Conservation (phyloP, 2,329 filamentous ascomycete species). For the Tolypocladium amazonense region DNA sequence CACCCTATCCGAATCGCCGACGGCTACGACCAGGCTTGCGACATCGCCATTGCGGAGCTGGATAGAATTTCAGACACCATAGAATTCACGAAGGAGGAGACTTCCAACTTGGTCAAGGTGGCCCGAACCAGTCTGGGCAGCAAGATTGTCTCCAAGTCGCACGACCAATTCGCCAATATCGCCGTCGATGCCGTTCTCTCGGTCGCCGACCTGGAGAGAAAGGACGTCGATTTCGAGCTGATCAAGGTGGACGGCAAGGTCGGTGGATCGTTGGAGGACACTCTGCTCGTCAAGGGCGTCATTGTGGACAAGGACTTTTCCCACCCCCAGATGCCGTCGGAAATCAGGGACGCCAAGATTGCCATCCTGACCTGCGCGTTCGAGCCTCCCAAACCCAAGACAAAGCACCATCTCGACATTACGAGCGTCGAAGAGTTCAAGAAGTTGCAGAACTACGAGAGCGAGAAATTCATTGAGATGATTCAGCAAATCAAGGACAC, state of each 20-base stretch:
- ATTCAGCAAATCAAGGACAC: constrained; percentile 97
- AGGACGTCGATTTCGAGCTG: constrained; percentile 96
- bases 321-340: constrained; percentile 95
- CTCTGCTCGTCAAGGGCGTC: constrained; percentile 90
- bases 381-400: constrained; percentile 98
- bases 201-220: constrained; percentile 89
- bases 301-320: constrained; percentile 99
- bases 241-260: constrained; percentile 99
- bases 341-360: constrained; percentile 91
- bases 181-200: constrained; percentile 95
- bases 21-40: constrained; percentile 94
- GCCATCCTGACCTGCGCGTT: constrained; percentile 97
- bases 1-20: constrained; percentile 98
- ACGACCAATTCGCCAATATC: constrained; percentile 96
- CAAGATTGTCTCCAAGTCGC: constrained; percentile 98
- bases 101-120: constrained; percentile 81
- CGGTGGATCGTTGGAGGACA: constrained; percentile 85
- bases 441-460: constrained; percentile 91
- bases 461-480: constrained; percentile 96
- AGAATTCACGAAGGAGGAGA: constrained; percentile 70
- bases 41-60: constrained; percentile 86
- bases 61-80: constrained; percentile 90
- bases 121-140: constrained; percentile 92
- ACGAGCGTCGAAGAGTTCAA: constrained; percentile 97
- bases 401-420: constrained; percentile 98